These are phyloP conservation scores for Dillenia suffruticosa DNA, from an alignment of 164 flowering plant genomes.

Conservation along the genomic window DNA sequence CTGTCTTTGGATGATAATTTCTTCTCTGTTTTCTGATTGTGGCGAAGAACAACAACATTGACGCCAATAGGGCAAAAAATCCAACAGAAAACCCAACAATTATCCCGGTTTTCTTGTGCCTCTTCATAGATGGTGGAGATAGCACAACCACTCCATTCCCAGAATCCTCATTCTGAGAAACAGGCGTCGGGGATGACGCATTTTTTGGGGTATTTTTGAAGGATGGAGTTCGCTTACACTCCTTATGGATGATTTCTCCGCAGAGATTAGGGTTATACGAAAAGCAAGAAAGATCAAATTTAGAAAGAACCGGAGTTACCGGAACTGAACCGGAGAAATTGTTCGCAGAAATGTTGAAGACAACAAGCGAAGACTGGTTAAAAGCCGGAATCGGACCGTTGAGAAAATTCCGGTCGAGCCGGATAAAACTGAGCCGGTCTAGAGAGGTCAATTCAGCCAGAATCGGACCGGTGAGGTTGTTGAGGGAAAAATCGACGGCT, in stretches of 20 bases:
- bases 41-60: constrained; percentile 22
- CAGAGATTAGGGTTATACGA: constrained; percentile 60
- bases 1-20: background rate
- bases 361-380: constrained; percentile 57
- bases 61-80: constrained; percentile 22
- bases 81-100: constrained; percentile 41
- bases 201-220: constrained; percentile 28
- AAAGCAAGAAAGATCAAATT: constrained; percentile 41
- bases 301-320: constrained; percentile 41
- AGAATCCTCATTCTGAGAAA: constrained; percentile 17
- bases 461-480: constrained; percentile 52
- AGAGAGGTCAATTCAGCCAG: constrained; percentile 36
- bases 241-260: constrained; percentile 60
- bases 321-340: constrained; percentile 69
- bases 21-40: constrained; percentile 25
- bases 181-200: constrained; percentile 18
- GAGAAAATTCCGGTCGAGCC: constrained; percentile 58
- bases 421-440: constrained; percentile 47
- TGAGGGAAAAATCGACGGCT: constrained; percentile 64
- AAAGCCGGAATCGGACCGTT: constrained; percentile 72
- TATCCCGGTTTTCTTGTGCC: constrained; percentile 20
- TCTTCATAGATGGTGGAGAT: constrained; percentile 16
- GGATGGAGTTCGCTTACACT: constrained; percentile 47
- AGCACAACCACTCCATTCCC: constrained; percentile 26
- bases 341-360: constrained; percentile 70